Conservation (phyloP, 306 rosid genomes). For the Gastrolobium villosum region DNA sequence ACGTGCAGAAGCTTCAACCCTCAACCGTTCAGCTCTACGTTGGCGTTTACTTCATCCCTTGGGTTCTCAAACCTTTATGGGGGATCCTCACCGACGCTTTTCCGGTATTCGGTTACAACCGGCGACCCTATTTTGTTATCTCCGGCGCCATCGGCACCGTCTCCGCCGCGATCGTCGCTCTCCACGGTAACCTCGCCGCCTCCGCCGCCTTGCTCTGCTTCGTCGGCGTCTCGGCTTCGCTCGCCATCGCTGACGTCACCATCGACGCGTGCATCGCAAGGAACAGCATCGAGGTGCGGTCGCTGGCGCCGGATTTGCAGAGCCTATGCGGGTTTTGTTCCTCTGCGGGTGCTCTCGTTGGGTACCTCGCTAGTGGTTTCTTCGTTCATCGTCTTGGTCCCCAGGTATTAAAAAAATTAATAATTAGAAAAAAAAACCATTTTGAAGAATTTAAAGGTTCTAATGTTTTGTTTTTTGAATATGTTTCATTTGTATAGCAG, state of each 20-base stretch:
- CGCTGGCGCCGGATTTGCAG: constrained; percentile 77
- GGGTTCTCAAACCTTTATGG: constrained; percentile 83
- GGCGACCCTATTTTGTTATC: constrained; percentile 64
- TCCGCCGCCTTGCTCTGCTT: constrained; percentile 58
- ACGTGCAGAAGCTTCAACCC: constrained; percentile 72
- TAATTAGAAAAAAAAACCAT: too few species aligned
- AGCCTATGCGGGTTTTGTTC: constrained; percentile 75
- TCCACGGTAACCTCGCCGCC: constrained; percentile 27
- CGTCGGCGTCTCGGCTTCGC: constrained; percentile 61
- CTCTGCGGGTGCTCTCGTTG: constrained; percentile 68
- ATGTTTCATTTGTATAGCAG: background rate
- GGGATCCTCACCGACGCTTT: constrained; percentile 73
- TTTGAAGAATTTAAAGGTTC: background rate
- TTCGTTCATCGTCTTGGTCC: constrained; percentile 75
- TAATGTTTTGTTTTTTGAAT: background rate
- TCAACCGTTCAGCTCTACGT: constrained; percentile 65
- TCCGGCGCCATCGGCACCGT: constrained; percentile 60
- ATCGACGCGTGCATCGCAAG: constrained; percentile 84
- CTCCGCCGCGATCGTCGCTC: constrained; percentile 53
- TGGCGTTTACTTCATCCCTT: constrained; percentile 71
- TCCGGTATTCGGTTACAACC: constrained; percentile 63
- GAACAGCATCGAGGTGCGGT: constrained; percentile 65
- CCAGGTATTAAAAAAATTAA: constrained; percentile 51
- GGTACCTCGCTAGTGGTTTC: constrained; percentile 67
- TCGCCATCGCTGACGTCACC: constrained; percentile 79